These are phyloP conservation scores for Chrysophaeum taylorii DNA, from an alignment of 352 stramenopile genomes.

Conservation along the genomic window DNA sequence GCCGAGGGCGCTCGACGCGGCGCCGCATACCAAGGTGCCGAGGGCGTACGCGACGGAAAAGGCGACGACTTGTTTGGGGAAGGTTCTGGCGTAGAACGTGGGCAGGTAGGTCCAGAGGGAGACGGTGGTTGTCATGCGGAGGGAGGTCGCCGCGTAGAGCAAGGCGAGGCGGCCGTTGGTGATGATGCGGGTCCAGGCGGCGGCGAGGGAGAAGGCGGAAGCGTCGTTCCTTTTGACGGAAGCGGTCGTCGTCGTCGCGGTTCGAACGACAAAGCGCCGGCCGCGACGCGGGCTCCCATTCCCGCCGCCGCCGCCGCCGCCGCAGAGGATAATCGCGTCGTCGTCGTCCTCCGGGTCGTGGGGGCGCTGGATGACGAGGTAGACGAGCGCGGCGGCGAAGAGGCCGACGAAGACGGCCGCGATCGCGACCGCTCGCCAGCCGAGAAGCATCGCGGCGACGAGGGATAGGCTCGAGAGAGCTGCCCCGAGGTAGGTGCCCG, in stretches of 20 bases:
- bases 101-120: constrained; percentile 25
- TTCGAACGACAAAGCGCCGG: too few species aligned
- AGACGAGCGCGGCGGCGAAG: constrained; percentile 23
- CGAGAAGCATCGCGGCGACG: constrained; percentile 19
- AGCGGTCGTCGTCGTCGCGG: too few species aligned
- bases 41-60: constrained; percentile 33
- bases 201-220: neutral
- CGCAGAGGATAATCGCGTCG: neutral
- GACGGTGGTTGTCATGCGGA: constrained; percentile 29
- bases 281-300: too few species aligned
- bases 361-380: constrained; percentile 24
- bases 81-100: constrained; percentile 30
- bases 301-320: neutral
- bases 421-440: constrained; percentile 29
- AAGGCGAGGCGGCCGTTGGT: neutral
- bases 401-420: constrained; percentile 20
- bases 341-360: neutral
- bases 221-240: too few species aligned
- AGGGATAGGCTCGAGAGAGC: constrained; percentile 32
- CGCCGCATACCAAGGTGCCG: constrained; percentile 23
- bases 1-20: constrained; percentile 21
- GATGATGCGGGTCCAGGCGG: neutral
- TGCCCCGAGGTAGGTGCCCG: constrained; percentile 32
- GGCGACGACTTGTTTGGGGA: constrained; percentile 17
- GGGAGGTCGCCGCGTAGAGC: constrained; percentile 26